Evolutionary conservation across 345 rosid genomes (phyloP), one percentile per base, ranked within the genome.

Genomic region (Linum tenue): DNA sequence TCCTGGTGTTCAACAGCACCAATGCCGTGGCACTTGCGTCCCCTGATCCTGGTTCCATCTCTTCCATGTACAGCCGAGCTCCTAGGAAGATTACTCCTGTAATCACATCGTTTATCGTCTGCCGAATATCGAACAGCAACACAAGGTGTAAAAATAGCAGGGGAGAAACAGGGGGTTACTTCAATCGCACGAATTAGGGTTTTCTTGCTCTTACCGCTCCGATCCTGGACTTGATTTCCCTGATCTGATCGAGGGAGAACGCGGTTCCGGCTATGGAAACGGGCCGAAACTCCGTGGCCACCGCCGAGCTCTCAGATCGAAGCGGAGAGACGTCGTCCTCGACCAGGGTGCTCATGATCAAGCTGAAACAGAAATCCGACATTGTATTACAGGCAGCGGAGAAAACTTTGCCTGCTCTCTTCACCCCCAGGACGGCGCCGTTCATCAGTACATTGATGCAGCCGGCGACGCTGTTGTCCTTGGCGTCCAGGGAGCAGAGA

Each of bases 101-200:
- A 2, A 84, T 77, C 16, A 81, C 82, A 70, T 84, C 88, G 40
- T 84, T 82, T 67, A 84, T 61, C 3, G 84, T 81, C 86, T 84
- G 78, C 59, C 39, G 31, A n/a, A 15, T 9, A 35, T 8, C 16
- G 15, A 37, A 57, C 42, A 50, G 41, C 50, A 36, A 2, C 4
- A 51, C 0, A 3, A 63, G 17, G 38, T 2, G 51, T 4, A 51
- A 17, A 15, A 9, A 14, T 9, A 22, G 40, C 1, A 37, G n/a
- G 3, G 41, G 11, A 1, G 50, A 16, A 67, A 59, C 36, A 12
- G 5, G n/a, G 6, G 38, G 11, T 3, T 35, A 36, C 1, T 16
- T 53, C 3, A 51, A 16, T n/a, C 3, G 3, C 35, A 50, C 41
- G 14, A 35, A 22, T 35, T 22, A 50, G 4, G 12, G 9, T 1